Base-by-base conservation (phyloP, 768 basidiomycete species). In the Kondoa subrosea region DNA sequence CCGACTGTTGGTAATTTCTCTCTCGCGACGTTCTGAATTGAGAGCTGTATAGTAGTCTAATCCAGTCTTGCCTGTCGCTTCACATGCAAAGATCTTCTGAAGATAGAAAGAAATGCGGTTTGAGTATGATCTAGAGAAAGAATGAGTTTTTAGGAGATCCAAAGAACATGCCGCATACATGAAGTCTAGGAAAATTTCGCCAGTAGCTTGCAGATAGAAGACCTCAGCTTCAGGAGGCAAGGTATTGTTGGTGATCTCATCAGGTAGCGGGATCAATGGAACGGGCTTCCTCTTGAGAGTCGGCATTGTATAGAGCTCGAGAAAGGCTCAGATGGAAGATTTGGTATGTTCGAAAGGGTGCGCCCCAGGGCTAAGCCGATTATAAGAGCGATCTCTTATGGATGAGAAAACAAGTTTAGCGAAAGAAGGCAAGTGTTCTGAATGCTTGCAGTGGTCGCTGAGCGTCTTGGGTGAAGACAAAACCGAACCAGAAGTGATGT, bases 151-250 rank as follows among this genome's bases (percentile, higher is more conserved):
- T 25, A 31, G n/a, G 50, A 34, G 59, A 64, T 34, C 21, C 30
- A 26, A 17, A 57, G 61, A 56, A 61, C 62, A 68, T 58, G 66
- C 12, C 66, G 82, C 88, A 76, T 75, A 95, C 92, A 95, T 91
- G 76, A 95, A 97, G 76, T 85, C 85, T 71, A 90, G 86, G 77
- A 97, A 97, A 78, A 97, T 88, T 83, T 97, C 93, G 75, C 92
- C 93, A 1, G 93, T 97, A 78, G 90, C 85, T 71, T 85, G 81
- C 75, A 97, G 86, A 81, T 88, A 92, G 80, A 85, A 97, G 77
- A 96, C 91, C 72, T 85, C 84, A 75, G 80, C 83, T 77, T 81
- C 80, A 34, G 84, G 84, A 0, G 66, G 25, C 34, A 73, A 56
- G 40, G 66, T 29, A 29, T 58, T 68, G 58, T 70, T 33, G 72